These are phyloP conservation scores for Entrophospora sp. DNA, from an alignment of 192 early-diverging fungal species.

Conservation along the genomic window DNA sequence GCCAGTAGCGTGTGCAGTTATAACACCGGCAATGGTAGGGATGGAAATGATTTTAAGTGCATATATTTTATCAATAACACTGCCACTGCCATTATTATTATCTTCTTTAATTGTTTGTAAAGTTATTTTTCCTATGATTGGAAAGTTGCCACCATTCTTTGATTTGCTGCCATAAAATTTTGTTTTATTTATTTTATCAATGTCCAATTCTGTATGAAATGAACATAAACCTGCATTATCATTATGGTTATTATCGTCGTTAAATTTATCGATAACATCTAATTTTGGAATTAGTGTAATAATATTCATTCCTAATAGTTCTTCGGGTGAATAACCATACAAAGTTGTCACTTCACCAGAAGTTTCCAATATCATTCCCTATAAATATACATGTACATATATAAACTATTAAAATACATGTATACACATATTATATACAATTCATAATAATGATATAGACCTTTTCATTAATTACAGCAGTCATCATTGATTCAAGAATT, in stretches of 20 bases:
- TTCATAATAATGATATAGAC: too few relatives aligned
- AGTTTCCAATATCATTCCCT: conserved; percentile 40
- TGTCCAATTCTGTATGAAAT: conserved; percentile 27
- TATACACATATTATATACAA: too few relatives aligned
- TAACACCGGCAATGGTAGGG: conserved; percentile 53
- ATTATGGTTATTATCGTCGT: too few relatives aligned
- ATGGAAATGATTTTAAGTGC: conserved; percentile 48
- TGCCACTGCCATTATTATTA: too few relatives aligned
- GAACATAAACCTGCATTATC: conserved; percentile 26
- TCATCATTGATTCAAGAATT: conserved; percentile 41
- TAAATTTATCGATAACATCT: too few relatives aligned
- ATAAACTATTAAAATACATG: too few relatives aligned
- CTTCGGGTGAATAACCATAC: conserved; percentile 40
- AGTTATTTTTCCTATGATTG: conserved; percentile 43
- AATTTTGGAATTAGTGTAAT: conserved; percentile 29
- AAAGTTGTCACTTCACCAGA: conserved; percentile 41
- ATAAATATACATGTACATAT: too few relatives aligned
- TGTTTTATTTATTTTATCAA: conserved; percentile 40
- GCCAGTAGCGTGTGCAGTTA: conserved; percentile 43
- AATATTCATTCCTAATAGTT: conserved; percentile 36
- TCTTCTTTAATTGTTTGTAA: conserved; percentile 22
- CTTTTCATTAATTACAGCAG: conserved; percentile 29
- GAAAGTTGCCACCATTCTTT: conserved; percentile 44
- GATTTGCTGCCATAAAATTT: conserved; percentile 51
- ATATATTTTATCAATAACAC: too few relatives aligned